Percentiles rank a stretch among this genome's conserved stretches.
Evolutionary conservation across 352 stramenopile genomes (phyloP).

Genomic region (Phytophthora constricta): DNA sequence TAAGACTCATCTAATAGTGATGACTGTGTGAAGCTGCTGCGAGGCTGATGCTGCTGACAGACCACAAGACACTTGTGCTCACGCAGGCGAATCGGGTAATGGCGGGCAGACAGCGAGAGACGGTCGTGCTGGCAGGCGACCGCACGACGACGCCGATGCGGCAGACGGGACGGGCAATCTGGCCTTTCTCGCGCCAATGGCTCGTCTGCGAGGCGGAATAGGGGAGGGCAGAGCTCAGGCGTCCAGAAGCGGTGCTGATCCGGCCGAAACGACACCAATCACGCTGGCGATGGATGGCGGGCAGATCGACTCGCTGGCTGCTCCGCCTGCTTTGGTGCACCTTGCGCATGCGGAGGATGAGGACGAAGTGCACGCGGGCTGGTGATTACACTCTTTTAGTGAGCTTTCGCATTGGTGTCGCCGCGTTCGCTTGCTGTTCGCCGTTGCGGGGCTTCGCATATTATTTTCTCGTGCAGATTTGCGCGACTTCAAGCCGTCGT

Average conservation of each 20-base stretch:
- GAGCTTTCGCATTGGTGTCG: no score
- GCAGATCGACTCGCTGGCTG: neutral
- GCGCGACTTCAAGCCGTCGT: neutral
- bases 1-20: slow-evolving; percentile 41
- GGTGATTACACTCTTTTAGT: neutral
- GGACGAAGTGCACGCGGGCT: neutral
- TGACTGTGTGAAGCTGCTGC: no score
- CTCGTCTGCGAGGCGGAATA: neutral
- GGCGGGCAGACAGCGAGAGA: neutral
- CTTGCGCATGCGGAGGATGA: neutral
- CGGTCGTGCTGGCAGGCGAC: neutral
- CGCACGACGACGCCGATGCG: neutral
- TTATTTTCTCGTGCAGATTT: neutral
- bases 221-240: neutral
- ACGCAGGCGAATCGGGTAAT: slow-evolving; percentile 2
- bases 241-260: neutral
- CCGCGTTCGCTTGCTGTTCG: neutral
- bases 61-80: neutral
- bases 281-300: neutral
- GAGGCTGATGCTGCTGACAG: neutral
- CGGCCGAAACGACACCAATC: neutral
- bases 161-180: neutral
- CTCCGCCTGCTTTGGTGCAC: neutral
- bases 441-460: neutral
- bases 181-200: neutral